phyloP scores from a whole-genome alignment of 257 asterid genomes.

The Catharanthus roseus region DNA sequence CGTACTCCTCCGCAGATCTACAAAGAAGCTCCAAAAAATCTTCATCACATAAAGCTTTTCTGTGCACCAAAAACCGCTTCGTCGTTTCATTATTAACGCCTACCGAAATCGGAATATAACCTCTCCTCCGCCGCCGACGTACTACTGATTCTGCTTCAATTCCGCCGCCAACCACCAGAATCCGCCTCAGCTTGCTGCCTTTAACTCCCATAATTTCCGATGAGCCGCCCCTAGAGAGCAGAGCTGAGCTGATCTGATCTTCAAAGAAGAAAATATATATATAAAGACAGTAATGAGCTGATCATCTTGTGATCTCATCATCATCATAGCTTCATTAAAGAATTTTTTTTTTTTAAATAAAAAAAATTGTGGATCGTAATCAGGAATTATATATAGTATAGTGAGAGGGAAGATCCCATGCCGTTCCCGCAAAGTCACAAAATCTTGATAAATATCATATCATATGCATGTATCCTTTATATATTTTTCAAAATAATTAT shows the following conservation, averaged over 20 bases:
- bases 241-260: too few species aligned
- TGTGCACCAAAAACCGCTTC: slow-evolving; percentile 53
- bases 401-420: slow-evolving; percentile 2
- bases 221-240: not conserved
- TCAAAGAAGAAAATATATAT: too few species aligned
- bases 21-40: slow-evolving; percentile 48
- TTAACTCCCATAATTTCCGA: slow-evolving; percentile 34
- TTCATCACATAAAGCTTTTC: slow-evolving; percentile 34
- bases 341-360: too few species aligned
- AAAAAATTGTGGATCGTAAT: too few species aligned
- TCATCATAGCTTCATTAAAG: too few species aligned
- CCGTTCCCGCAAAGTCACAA: not conserved
- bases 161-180: slow-evolving; percentile 11
- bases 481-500: too few species aligned
- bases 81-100: slow-evolving; percentile 34
- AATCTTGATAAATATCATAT: too few species aligned
- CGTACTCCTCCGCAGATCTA: slow-evolving; percentile 60
- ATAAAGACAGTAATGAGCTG: too few species aligned
- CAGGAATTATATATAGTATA: too few species aligned
- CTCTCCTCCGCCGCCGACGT: too few species aligned
- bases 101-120: slow-evolving; percentile 55
- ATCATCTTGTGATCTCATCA: not conserved
- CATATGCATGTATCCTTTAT: too few species aligned
- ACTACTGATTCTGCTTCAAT: too few species aligned
- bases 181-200: slow-evolving; percentile 32